Evolutionary conservation across 2,329 filamentous ascomycete genomes (phyloP).

Genomic region (Aspergillus puulaauensis): DNA sequence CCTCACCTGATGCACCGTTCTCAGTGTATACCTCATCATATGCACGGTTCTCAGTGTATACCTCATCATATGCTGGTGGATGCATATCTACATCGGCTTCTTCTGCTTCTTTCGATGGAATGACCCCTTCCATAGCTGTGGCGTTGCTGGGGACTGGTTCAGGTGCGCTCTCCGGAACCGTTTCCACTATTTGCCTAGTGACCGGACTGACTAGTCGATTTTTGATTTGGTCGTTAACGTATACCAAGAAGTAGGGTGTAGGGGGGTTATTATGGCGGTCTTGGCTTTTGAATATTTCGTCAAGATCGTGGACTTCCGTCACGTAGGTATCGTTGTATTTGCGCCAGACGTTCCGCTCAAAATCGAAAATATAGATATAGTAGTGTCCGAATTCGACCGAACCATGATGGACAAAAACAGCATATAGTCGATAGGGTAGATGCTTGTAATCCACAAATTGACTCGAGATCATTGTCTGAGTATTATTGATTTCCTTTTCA

Average conservation of each 20-base stretch:
- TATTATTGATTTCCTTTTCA: conserved; percentile 49
- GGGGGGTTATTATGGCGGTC: conserved; percentile 60
- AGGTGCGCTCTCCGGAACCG: conserved; percentile 6
- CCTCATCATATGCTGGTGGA: conserved; percentile 30
- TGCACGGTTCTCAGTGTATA: conserved; percentile 20
- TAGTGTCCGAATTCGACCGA: conserved; percentile 77
- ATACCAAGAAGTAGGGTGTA: conserved; percentile 81
- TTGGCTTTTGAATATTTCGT: conserved; percentile 68
- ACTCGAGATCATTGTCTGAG: conserved; percentile 51
- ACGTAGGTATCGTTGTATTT: conserved; percentile 92
- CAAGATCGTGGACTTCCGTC: conserved; percentile 62
- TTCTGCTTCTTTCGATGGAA: conserved; percentile 10
- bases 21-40: conserved; percentile 28
- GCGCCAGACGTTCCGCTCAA: conserved; percentile 76
- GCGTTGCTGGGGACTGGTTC: conserved; percentile 1
- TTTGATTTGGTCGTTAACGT: conserved; percentile 69
- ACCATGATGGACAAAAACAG: conserved; percentile 84
- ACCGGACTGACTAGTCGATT: conserved; percentile 59
- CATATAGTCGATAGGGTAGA: conserved; percentile 78
- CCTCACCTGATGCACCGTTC: conserved; percentile 29
- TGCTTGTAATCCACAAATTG: conserved; percentile 65
- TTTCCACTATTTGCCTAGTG: conserved; percentile 43
- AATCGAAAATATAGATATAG: conserved; percentile 95
- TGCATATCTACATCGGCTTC: conserved; percentile 26
- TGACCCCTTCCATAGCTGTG: conserved; percentile 19